Evolutionary conservation across 306 rosid genomes (phyloP).

Genomic region (Quercus bicolor): DNA sequence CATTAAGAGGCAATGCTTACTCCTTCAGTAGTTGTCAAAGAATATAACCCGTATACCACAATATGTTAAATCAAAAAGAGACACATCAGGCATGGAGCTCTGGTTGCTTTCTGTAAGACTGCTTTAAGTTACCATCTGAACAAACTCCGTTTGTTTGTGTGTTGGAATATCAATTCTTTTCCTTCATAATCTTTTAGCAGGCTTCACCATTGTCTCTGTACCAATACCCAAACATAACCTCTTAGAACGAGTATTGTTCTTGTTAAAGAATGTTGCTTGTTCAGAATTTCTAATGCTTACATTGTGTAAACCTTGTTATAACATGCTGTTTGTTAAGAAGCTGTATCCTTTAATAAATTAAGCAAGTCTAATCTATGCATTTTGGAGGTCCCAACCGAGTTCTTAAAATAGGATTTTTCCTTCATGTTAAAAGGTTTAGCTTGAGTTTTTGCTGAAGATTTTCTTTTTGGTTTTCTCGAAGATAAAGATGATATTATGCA

Average conservation of each 20-base stretch:
- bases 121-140: conserved; percentile 34
- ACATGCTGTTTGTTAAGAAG: conserved; percentile 34
- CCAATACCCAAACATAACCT: conserved; percentile 29
- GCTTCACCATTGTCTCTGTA: conserved; percentile 35
- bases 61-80: conserved; percentile 39
- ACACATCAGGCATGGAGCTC: conserved; percentile 41
- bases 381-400: background rate
- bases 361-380: conserved; percentile 16
- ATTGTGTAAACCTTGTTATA: conserved; percentile 36
- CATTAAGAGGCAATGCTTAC: conserved; percentile 34
- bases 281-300: conserved; percentile 35
- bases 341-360: conserved; percentile 35
- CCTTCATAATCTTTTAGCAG: conserved; percentile 34
- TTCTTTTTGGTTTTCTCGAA: background rate
- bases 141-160: conserved; percentile 38
- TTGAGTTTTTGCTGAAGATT: background rate
- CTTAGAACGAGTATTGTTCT: conserved; percentile 35
- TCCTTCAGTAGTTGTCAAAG: conserved; percentile 36
- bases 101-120: conserved; percentile 27
- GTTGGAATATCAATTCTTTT: conserved; percentile 50
- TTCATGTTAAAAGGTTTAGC: background rate
- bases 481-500: background rate
- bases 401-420: background rate
- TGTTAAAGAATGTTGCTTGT: conserved; percentile 53
- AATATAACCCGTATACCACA: conserved; percentile 34